Evolutionary conservation across 2,329 filamentous ascomycete genomes (phyloP), one percentile per base, ranked within the genome.

Genomic region (Penicillium palitans): DNA sequence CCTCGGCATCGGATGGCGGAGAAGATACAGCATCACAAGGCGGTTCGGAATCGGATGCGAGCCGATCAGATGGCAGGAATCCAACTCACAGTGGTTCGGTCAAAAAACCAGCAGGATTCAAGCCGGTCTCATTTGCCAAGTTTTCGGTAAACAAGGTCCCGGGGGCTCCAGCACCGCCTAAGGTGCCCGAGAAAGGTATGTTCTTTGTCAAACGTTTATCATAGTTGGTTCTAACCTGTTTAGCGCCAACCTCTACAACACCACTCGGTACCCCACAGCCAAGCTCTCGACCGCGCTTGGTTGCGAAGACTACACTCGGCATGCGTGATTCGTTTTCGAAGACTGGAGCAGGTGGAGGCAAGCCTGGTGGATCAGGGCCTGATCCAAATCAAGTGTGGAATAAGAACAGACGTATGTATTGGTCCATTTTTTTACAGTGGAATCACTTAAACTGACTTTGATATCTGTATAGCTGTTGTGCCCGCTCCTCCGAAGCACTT

Each of bases 311-410:
- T 39, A 84, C 83, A 19, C 79, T 80, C 63, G 79, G 79, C 27
- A 72, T 82, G 56, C 78, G 81, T 59, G 81, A 82, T 60, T 77
- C 79, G 19, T 69, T 81, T 45, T 79, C 81, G 39, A 83, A 83
- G 58, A 65, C 79, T 25, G 76, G 76, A 49, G 73, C 81, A 56
- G 74, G 70, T 55, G 75, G 76, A 55, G 77, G 76, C 48, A 76
- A 77, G 59, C 77, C 78, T 57, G 79, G 79, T 54, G 73, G 73
- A 61, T 73, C 74, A 63, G 84, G 83, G n/a, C 85, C 86, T 50
- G 85, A 88, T 74, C 84, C 84, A n/a, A 86, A 80, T 72, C 85
- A 86, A 73, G 86, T 88, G 51, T 88, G 86, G 86, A 88, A 88
- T 70, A 87, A 86, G 74, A 88, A 88, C 69, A 80, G 84, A 75